phyloP scores from a whole-genome alignment of 805 yeast species.

The Zygoascus biomembranicola region DNA sequence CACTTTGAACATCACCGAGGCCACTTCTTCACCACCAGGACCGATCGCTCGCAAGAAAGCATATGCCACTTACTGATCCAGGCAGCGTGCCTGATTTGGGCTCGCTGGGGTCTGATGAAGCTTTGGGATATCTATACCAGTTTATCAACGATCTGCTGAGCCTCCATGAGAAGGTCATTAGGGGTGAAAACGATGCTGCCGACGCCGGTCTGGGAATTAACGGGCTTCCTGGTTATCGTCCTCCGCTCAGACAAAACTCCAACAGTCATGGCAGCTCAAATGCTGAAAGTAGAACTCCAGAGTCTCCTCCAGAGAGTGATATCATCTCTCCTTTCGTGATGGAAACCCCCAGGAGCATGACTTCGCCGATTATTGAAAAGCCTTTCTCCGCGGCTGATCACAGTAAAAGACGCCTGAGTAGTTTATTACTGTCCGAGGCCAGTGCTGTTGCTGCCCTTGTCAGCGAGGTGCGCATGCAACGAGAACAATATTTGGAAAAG shows the following conservation, averaged over 20 bases:
- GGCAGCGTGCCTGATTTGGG: constrained; percentile 5
- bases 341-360: background rate
- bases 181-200: background rate
- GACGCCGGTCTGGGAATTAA: background rate
- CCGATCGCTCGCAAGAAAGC: background rate
- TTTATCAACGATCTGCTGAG: constrained; percentile 15
- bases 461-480: constrained; percentile 1
- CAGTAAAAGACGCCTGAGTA: constrained; percentile 9
- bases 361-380: background rate
- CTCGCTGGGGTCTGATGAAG: constrained; percentile 15
- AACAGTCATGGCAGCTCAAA: background rate
- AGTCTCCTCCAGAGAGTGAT: background rate
- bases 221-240: background rate
- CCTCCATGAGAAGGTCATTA: constrained; percentile 13
- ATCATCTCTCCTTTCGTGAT: background rate
- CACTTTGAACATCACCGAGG: too few species aligned
- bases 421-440: constrained; percentile 14
- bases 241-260: too few species aligned
- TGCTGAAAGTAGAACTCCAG: background rate
- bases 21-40: too few species aligned
- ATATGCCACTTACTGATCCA: background rate
- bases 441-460: constrained; percentile 16
- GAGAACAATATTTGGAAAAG: background rate
- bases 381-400: background rate
- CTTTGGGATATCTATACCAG: constrained; percentile 18